Percentiles rank a stretch among this genome's conserved stretches.
Evolutionary conservation across 1,284 basidiomycete genomes (phyloP).

Genomic region (Inonotus obliquus): DNA sequence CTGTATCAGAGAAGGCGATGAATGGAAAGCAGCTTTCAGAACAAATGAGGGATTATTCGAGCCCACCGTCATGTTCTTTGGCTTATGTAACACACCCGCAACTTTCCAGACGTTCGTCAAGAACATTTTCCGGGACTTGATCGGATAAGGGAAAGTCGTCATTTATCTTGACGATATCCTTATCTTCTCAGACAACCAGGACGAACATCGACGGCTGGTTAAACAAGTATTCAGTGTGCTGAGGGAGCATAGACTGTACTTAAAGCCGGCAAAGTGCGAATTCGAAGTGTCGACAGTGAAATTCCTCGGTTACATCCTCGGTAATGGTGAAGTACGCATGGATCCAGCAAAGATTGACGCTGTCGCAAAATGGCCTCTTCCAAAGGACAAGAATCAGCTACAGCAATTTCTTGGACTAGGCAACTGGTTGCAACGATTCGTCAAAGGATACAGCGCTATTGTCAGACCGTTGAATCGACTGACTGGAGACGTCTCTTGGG

Average conservation of each 20-base stretch:
- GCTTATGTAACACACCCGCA: background rate
- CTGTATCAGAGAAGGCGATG: background rate
- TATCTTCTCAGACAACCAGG: background rate
- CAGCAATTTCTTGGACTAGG: slow-evolving; percentile 22
- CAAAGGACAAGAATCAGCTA: slow-evolving; percentile 18
- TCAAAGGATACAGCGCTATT: background rate
- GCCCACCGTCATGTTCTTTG: background rate
- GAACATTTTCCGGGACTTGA: background rate
- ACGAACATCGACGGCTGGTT: background rate
- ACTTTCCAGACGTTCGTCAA: background rate
- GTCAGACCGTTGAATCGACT: background rate
- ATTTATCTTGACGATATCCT: background rate
- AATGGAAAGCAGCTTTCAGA: background rate
- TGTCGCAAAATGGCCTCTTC: slow-evolving; percentile 23
- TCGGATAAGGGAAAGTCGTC: background rate
- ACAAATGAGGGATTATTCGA: background rate
- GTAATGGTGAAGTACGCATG: background rate
- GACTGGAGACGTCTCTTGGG: background rate
- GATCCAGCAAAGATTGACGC: slow-evolving; percentile 22
- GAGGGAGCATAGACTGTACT: background rate
- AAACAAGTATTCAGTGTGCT: background rate
- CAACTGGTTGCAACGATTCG: slow-evolving; percentile 23
- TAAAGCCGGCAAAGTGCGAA: background rate
- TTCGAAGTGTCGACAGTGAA: background rate
- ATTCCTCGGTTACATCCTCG: background rate